Evolutionary conservation across 805 yeast species (phyloP).

Genomic region (Candida boleticola): DNA sequence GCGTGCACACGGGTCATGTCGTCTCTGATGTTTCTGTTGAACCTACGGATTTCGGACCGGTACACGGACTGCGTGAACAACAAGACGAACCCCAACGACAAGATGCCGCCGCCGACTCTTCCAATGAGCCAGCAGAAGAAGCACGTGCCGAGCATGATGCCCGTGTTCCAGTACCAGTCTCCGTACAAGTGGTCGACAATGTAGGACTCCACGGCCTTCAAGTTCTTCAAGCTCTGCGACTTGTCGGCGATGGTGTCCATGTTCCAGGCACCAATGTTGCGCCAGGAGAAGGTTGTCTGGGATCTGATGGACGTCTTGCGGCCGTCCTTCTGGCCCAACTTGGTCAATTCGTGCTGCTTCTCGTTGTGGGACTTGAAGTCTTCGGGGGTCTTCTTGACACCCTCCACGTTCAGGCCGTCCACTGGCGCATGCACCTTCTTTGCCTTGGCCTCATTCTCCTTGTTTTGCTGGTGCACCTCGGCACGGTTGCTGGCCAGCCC

Average conservation of each 20-base stretch:
- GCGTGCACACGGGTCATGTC: slow-evolving; percentile 68
- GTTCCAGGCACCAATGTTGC: slow-evolving; percentile 39
- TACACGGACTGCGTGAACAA: slow-evolving; percentile 65
- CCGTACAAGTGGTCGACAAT: slow-evolving; percentile 67
- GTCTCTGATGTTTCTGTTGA: slow-evolving; percentile 70
- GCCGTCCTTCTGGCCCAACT: slow-evolving; percentile 2
- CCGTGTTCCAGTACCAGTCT: slow-evolving; percentile 71
- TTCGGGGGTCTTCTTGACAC: slow-evolving; percentile 1
- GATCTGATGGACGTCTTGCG: slow-evolving; percentile 24
- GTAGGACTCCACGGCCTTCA: slow-evolving; percentile 50
- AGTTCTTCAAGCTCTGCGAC: slow-evolving; percentile 17
- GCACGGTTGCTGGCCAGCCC: neutral
- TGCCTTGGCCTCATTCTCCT: slow-evolving; percentile 11
- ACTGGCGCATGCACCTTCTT: slow-evolving; percentile 14
- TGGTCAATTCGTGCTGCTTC: slow-evolving; percentile 4
- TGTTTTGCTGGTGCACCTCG: slow-evolving; percentile 9
- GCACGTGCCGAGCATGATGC: slow-evolving; percentile 65
- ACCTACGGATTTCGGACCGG: slow-evolving; percentile 71
- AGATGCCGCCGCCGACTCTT: slow-evolving; percentile 59
- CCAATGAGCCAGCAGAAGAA: slow-evolving; percentile 70
- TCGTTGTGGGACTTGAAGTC: slow-evolving; percentile 2
- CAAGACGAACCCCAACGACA: slow-evolving; percentile 59
- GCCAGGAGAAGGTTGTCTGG: slow-evolving; percentile 40
- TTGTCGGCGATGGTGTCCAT: slow-evolving; percentile 20
- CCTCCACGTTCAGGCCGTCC: slow-evolving; percentile 11